phyloP scores from a whole-genome alignment of 306 rosid genomes.

The Amphicarpaea edgeworthii region DNA sequence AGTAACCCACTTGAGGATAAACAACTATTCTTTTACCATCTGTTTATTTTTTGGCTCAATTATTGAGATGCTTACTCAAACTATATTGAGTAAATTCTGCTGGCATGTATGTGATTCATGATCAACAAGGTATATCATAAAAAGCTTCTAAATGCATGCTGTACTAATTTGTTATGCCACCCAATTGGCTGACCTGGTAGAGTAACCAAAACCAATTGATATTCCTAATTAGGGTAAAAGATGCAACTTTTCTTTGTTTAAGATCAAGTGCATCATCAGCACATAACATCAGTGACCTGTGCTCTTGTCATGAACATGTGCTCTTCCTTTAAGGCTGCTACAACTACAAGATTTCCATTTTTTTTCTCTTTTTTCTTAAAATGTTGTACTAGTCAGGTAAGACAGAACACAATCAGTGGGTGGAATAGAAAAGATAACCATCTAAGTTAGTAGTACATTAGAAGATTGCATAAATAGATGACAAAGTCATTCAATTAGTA shows the following conservation, averaged over 20 bases:
- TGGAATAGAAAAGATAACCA: constrained; percentile 28
- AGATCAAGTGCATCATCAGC: constrained; percentile 34
- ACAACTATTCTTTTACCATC: constrained; percentile 10
- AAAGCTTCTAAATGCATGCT: constrained; percentile 37
- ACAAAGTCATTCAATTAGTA: constrained; percentile 22
- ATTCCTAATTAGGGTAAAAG: constrained; percentile 37
- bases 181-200: constrained; percentile 32
- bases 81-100: constrained; percentile 37
- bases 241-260: constrained; percentile 40
- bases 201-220: constrained; percentile 34
- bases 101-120: constrained; percentile 24
- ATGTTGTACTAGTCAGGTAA: constrained; percentile 20
- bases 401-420: constrained; percentile 22
- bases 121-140: constrained; percentile 36
- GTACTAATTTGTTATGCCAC: constrained; percentile 34
- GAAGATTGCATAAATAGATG: constrained; percentile 10
- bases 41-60: constrained; percentile 8
- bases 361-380: background rate
- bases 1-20: constrained; percentile 40
- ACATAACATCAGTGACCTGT: constrained; percentile 47
- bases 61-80: constrained; percentile 40
- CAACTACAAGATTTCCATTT: constrained; percentile 34
- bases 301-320: constrained; percentile 50
- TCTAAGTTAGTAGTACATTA: constrained; percentile 16
- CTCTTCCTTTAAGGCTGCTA: constrained; percentile 25